Evolutionary conservation across 2,329 filamentous ascomycete species (phyloP).

Genomic region (Triangularia setosa): DNA sequence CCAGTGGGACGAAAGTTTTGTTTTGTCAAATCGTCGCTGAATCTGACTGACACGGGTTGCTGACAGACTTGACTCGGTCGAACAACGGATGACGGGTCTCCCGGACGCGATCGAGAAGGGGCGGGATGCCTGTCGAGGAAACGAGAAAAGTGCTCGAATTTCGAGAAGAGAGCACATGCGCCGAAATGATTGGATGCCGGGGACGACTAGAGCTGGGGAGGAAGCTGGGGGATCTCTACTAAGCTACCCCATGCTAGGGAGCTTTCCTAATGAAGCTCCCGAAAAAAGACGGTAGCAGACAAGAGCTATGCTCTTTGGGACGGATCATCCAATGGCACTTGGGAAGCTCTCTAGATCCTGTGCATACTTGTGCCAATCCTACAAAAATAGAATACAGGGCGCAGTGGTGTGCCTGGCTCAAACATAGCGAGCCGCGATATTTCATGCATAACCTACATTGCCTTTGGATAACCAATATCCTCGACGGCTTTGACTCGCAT

Average conservation of each 20-base stretch:
- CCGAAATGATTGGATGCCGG: conserved; percentile 18
- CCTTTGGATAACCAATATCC: background rate
- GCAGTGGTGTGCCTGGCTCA: background rate
- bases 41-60: conserved; percentile 15
- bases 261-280: conserved; percentile 11
- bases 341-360: background rate
- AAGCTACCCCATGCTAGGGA: conserved; percentile 17
- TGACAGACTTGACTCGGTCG: conserved; percentile 24
- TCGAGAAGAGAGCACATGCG: background rate
- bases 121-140: conserved; percentile 15
- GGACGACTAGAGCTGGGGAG: conserved; percentile 15
- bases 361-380: background rate
- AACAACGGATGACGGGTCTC: conserved; percentile 18
- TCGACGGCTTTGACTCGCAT: background rate
- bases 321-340: background rate
- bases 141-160: conserved; percentile 1
- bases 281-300: background rate
- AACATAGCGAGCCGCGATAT: background rate
- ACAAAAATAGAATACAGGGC: conserved; percentile 6
- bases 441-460: background rate
- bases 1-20: background rate
- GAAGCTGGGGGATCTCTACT: conserved; percentile 10
- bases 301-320: background rate
- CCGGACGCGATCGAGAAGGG: conserved; percentile 15
- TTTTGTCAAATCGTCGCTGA: background rate